Percentiles rank a stretch among this genome's conserved stretches.
Conservation (phyloP, 2,329 filamentous ascomycete genomes). For the Huntiella bhutanensis region DNA sequence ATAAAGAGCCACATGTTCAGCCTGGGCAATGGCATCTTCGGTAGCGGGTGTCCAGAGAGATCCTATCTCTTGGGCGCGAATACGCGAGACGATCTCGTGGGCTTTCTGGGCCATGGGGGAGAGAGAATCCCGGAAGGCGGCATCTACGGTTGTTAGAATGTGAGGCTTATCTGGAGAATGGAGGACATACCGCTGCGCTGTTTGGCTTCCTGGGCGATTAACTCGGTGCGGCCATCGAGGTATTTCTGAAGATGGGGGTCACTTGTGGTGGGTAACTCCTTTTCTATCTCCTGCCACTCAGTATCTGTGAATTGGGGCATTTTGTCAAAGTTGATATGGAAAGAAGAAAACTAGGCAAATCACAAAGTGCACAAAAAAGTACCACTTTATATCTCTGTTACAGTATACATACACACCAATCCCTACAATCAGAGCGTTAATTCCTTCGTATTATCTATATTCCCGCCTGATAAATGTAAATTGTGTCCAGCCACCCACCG, state of each 20-base stretch:
- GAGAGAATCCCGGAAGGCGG: constrained; percentile 50
- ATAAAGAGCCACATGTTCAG: constrained; percentile 45
- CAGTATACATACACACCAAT: no score
- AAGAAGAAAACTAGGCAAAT: no score
- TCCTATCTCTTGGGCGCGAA: constrained; percentile 57
- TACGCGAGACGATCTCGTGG: constrained; percentile 59
- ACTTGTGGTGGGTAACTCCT: constrained; percentile 35
- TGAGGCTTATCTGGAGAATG: constrained; percentile 1
- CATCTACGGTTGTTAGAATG: constrained; percentile 28
- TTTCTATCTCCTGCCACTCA: constrained; percentile 38
- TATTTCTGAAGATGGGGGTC: constrained; percentile 76
- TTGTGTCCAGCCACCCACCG: no score
- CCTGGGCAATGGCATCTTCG: constrained; percentile 48
- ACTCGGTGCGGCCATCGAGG: constrained; percentile 50
- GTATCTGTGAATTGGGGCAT: constrained; percentile 29
- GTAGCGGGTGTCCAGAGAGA: constrained; percentile 59
- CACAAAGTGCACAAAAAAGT: no score
- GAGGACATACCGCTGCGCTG: constrained; percentile 33
- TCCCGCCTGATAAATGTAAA: no score
- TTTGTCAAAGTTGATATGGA: no score
- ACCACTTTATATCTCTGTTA: no score
- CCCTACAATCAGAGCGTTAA: no score
- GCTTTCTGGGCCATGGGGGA: constrained; percentile 64
- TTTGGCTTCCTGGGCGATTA: constrained; percentile 71
- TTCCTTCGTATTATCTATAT: no score